phyloP scores from a whole-genome alignment of 768 basidiomycete species.

The Leccinum truebloodii region DNA sequence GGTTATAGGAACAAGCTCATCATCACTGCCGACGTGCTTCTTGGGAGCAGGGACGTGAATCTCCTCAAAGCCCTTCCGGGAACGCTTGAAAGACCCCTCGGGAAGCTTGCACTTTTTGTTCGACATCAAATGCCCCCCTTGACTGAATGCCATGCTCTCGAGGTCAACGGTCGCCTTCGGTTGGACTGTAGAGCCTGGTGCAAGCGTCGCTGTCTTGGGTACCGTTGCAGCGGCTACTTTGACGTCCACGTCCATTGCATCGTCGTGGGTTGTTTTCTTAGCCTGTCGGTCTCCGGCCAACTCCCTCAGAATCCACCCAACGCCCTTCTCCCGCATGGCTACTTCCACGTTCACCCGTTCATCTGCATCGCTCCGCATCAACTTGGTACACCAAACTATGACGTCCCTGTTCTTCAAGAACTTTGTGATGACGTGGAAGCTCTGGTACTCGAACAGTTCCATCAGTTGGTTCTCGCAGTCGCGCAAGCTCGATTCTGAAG shows the following conservation, averaged over 20 bases:
- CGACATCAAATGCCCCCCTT: constrained; percentile 96
- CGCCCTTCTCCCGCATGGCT: constrained; percentile 95
- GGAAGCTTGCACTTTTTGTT: constrained; percentile 99
- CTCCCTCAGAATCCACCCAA: constrained; percentile 93
- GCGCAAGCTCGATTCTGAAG: constrained; percentile 82
- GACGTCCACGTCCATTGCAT: constrained; percentile 82
- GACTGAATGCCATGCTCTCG: constrained; percentile 93
- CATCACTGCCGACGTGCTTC: constrained; percentile 59
- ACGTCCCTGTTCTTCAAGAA: constrained; percentile 96
- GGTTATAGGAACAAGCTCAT: constrained; percentile 71
- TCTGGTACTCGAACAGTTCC: constrained; percentile 93
- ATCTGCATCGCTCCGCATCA: constrained; percentile 86
- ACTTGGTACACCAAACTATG: constrained; percentile 96
- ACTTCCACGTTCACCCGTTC: constrained; percentile 94
- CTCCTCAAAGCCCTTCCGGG: constrained; percentile 96
- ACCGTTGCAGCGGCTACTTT: constrained; percentile 46
- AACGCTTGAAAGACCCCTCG: constrained; percentile 95
- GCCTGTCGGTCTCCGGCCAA: constrained; percentile 78
- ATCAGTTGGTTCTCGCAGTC: constrained; percentile 96
- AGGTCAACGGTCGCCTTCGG: constrained; percentile 87
- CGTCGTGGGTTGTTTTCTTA: constrained; percentile 44
- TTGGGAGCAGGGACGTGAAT: constrained; percentile 96
- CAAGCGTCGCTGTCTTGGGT: constrained; percentile 83
- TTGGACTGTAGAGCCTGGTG: constrained; percentile 83
- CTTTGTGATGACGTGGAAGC: constrained; percentile 85